Percentiles rank a stretch among this genome's conserved stretches.
Conservation (phyloP, 805 yeast species). For the Spathaspora boniae region DNA sequence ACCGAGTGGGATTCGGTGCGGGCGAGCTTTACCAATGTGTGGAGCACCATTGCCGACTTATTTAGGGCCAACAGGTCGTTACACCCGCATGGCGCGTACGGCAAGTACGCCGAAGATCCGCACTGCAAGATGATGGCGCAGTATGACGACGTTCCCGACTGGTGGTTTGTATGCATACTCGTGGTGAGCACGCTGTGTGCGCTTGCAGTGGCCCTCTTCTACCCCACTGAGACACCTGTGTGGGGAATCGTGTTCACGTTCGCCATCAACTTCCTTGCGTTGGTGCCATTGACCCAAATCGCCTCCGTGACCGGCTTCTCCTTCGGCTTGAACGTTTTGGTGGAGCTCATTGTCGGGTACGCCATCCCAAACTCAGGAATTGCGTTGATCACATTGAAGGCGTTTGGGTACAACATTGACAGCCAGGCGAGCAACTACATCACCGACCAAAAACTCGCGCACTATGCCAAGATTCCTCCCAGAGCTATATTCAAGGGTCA, state of each 20-base stretch:
- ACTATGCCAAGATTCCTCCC: conserved; percentile 64
- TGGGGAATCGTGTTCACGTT: conserved; percentile 62
- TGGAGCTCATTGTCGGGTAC: conserved; percentile 64
- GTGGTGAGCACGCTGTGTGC: conserved; percentile 42
- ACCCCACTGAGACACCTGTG: conserved; percentile 55
- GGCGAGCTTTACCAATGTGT: conserved; percentile 34
- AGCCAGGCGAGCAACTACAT: conserved; percentile 60
- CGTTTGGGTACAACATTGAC: conserved; percentile 53
- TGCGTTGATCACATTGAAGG: conserved; percentile 51
- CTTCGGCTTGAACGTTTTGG: conserved; percentile 58
- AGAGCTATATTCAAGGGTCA: conserved; percentile 52
- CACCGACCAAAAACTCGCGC: conserved; percentile 42
- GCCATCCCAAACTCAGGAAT: conserved; percentile 58
- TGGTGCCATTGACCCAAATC: conserved; percentile 60
- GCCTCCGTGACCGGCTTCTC: conserved; percentile 59
- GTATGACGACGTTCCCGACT: conserved; percentile 70
- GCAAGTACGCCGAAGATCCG: conserved; percentile 38
- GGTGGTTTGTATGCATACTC: conserved; percentile 57
- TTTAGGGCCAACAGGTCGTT: conserved; percentile 15
- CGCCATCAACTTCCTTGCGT: conserved; percentile 49
- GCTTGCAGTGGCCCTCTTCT: conserved; percentile 42
- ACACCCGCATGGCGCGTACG: conserved; percentile 15
- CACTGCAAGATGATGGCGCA: conserved; percentile 55
- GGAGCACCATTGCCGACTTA: conserved; percentile 25
- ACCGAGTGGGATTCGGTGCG: conserved; percentile 45